phyloP scores from a whole-genome alignment of 169 alveolate genomes.

The Ophryocystis elektroscirrha region DNA sequence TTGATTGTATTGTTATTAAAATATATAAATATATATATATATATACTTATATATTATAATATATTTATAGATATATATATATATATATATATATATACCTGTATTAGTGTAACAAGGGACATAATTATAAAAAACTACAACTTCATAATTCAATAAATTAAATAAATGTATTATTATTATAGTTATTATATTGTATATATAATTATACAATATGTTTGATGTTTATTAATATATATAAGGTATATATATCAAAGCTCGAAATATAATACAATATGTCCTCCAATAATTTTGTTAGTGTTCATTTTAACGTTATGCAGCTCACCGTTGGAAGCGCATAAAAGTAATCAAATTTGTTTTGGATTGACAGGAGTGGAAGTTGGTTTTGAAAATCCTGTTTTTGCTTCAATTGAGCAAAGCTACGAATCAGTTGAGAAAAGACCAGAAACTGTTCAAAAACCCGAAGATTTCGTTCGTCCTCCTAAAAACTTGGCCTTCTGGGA shows the following conservation, averaged over 20 bases:
- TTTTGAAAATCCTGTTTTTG: slow-evolving; percentile 83
- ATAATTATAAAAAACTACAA: slow-evolving; percentile 1
- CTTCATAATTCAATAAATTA: too few relatives aligned
- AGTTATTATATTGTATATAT: too few relatives aligned
- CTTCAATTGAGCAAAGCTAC: slow-evolving; percentile 73
- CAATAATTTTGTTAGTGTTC: too few relatives aligned
- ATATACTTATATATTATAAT: background rate
- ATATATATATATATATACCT: too few relatives aligned
- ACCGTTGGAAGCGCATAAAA: slow-evolving; percentile 36
- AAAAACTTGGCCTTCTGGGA: slow-evolving; percentile 77
- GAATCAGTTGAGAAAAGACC: slow-evolving; percentile 51
- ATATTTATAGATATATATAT: too few relatives aligned
- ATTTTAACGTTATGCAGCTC: too few relatives aligned
- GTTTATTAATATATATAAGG: too few relatives aligned
- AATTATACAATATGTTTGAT: too few relatives aligned
- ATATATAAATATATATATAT: background rate
- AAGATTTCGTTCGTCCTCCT: slow-evolving; percentile 11
- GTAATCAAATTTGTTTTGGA: slow-evolving; percentile 30
- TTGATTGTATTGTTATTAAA: background rate
- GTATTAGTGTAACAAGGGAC: background rate
- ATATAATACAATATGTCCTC: too few relatives aligned
- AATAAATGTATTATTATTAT: too few relatives aligned
- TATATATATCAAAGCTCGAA: too few relatives aligned
- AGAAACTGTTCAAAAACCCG: slow-evolving; percentile 22
- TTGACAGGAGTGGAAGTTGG: slow-evolving; percentile 40